Conservation (phyloP, 169 alveolate genomes). For the Cystoisospora suis region DNA sequence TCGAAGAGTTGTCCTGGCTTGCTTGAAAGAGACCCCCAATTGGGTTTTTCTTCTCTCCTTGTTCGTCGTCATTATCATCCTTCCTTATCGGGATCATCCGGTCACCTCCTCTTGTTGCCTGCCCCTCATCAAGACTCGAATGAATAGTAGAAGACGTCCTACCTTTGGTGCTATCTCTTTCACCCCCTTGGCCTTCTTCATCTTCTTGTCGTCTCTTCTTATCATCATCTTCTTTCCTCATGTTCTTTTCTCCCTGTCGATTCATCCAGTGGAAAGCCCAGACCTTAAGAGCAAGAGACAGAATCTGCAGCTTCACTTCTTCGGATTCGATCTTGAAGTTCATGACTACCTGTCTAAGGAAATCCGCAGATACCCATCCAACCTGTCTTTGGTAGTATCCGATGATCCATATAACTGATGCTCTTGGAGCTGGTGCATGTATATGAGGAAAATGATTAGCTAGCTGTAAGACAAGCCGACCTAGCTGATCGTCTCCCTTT, state of each 20-base stretch:
- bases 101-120: background rate
- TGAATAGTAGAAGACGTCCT: background rate
- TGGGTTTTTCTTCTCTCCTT: too few species aligned
- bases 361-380: constrained; percentile 67
- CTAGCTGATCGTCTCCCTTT: background rate
- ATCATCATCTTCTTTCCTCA: background rate
- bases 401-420: constrained; percentile 69
- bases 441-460: constrained; percentile 16
- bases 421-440: constrained; percentile 65
- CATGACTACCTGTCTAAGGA: constrained; percentile 50
- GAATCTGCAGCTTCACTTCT: constrained; percentile 71
- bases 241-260: background rate
- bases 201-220: background rate
- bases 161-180: background rate
- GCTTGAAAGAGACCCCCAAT: too few species aligned
- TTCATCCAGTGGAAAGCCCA: constrained; percentile 64
- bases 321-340: constrained; percentile 58
- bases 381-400: constrained; percentile 64
- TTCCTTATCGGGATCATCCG: background rate
- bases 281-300: constrained; percentile 53
- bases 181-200: background rate
- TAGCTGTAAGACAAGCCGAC: constrained; percentile 40
- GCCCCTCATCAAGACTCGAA: background rate
- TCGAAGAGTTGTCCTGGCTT: too few species aligned
- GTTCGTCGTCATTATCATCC: too few species aligned